Conservation (phyloP, 495 filamentous ascomycete species). For the Astrothelium macrocarpum region DNA sequence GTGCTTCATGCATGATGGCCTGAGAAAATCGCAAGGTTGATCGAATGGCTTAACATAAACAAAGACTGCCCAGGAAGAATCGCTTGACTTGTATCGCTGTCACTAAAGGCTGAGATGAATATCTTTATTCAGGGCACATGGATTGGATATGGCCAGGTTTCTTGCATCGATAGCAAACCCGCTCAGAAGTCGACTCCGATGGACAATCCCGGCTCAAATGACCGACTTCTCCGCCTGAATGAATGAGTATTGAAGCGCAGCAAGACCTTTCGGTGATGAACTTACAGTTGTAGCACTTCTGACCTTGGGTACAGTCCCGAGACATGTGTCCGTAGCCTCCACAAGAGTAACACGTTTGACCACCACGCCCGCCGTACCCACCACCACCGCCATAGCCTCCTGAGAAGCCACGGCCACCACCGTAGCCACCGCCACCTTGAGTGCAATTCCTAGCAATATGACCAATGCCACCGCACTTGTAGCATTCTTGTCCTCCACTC, state of each 20-base stretch:
- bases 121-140: slow-evolving; percentile 65
- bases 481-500: slow-evolving; percentile 68
- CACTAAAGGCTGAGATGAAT: not conserved
- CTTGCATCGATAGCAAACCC: slow-evolving; percentile 99
- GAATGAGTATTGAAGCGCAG: slow-evolving; percentile 14
- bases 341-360: slow-evolving; percentile 92
- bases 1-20: not conserved
- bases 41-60: not conserved
- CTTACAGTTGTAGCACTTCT: slow-evolving; percentile 99
- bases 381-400: slow-evolving; percentile 42
- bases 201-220: slow-evolving; percentile 94
- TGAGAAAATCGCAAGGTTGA: not conserved
- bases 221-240: slow-evolving; percentile 69
- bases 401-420: slow-evolving; percentile 28
- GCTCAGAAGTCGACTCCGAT: slow-evolving; percentile 76
- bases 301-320: slow-evolving; percentile 94
- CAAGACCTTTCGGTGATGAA: slow-evolving; percentile 13
- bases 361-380: slow-evolving; percentile 42
- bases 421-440: slow-evolving; percentile 42
- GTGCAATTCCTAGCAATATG: slow-evolving; percentile 97
- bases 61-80: not conserved
- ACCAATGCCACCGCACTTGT: slow-evolving; percentile 96
- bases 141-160: slow-evolving; percentile 94
- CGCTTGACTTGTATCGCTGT: not conserved
- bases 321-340: slow-evolving; percentile 96